Evolutionary conservation across 2,329 filamentous ascomycete genomes (phyloP), one percentile per base, ranked within the genome.

Genomic region (Hymenoscyphus occultus): DNA sequence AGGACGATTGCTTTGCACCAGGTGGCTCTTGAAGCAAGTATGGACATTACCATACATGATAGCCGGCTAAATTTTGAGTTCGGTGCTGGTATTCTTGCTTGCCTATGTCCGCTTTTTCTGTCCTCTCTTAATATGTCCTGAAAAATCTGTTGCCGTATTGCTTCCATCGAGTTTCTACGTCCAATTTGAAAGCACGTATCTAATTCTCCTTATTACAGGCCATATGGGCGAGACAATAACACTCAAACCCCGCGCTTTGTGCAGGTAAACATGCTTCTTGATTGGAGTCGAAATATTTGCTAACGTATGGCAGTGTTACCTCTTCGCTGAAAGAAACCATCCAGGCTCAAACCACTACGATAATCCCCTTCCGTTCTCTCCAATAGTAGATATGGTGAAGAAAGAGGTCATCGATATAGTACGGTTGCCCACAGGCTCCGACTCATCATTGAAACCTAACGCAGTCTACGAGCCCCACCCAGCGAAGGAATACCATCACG

Each of bases 341-440:
- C 71, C 71, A 1, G 70, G 69, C 3, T 70, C 68, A 7, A 73
- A 73, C 51, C 71, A 73, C 56, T 73, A 73, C 59, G 68, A 71
- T 45, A 63, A 64, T 22, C 71, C 71, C 2, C 64, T 71, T n/a
- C 68, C 70, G 19, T 67, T 73, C 16, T 71, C 71, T 9, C 70
- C 71, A 3, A 65, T 73, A 12, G 22, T 73, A 5, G 70, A 72
- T 59, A 70, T 71, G 64, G 65, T 59, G 13, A 68, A 68, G 0
- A 70, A 66, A 19, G 59, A 70, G 42, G 45, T 72, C 1, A 61
- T 71, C 9, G 65, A 69, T 2, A 72, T 73, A 14, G 65, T 71
- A 14, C 63, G 61, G 39, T 64, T 73, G 6, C 70, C 70, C 1
- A 72, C 71, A 32, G 71, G 71, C 2, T 59, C 65, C 14, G 66